A percentile compares a stretch with the other conserved stretches of the same genome.
Conservation (phyloP, 2,329 filamentous ascomycete genomes). For the Tolypocladium inflatum region DNA sequence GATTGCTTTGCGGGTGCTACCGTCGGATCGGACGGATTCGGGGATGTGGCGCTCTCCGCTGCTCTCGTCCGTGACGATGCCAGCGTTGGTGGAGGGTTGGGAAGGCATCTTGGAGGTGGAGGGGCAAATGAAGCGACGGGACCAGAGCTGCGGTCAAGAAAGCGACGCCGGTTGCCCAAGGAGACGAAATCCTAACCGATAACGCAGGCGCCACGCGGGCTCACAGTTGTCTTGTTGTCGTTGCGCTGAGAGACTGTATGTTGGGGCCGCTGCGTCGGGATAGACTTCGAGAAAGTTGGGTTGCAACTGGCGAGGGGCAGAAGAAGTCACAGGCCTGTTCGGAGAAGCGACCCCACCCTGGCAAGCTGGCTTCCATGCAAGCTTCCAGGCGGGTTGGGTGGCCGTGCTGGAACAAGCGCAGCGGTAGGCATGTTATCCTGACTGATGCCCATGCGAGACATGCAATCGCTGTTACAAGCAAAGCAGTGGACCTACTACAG, state of each 20-base stretch:
- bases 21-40: slow-evolving; percentile 76
- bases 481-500: not conserved
- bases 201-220: not conserved
- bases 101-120: slow-evolving; percentile 30
- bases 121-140: not conserved
- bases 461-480: not conserved
- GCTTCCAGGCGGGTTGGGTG: not conserved
- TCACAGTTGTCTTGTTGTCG: not conserved
- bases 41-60: slow-evolving; percentile 85
- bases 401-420: not conserved
- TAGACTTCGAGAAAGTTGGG: not conserved
- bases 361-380: not conserved
- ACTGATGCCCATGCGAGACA: not conserved
- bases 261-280: not conserved
- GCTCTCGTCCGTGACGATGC: slow-evolving; percentile 65
- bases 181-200: not conserved
- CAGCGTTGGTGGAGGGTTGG: slow-evolving; percentile 46
- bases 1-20: slow-evolving; percentile 87
- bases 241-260: not conserved
- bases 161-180: not conserved
- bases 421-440: not conserved
- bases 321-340: not conserved
- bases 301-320: not conserved
- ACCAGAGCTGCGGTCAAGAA: not conserved
- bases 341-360: not conserved